Conservation (phyloP, 345 rosid species). For the Isatis tinctoria region DNA sequence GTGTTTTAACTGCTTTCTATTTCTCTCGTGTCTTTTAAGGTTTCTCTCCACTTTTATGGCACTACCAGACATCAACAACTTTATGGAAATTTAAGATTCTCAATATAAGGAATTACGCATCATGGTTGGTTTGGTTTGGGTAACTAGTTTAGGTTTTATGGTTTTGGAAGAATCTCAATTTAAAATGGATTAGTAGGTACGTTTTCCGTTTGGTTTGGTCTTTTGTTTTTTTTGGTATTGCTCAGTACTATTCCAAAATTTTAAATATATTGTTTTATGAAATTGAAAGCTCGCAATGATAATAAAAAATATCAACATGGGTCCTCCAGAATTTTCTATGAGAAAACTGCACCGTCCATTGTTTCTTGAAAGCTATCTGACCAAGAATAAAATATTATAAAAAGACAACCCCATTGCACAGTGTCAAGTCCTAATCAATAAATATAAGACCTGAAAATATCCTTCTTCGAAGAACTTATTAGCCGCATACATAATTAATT, state of each 20-base stretch:
- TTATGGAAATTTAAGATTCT: neutral
- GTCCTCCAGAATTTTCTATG: neutral
- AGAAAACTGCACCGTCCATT: conserved; percentile 25
- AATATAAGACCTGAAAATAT: conserved; percentile 5
- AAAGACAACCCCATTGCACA: neutral
- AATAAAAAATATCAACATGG: neutral
- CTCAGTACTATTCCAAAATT: too few species aligned
- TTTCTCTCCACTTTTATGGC: neutral
- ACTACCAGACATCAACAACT: neutral
- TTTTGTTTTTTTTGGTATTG: neutral
- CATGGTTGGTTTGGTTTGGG: neutral
- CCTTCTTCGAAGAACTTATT: neutral
- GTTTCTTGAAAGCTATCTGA: neutral
- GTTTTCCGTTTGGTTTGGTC: neutral
- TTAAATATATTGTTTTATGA: neutral
- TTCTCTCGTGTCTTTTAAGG: neutral
- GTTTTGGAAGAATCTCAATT: neutral
- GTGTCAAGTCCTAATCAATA: conserved; percentile 1
- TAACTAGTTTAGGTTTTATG: neutral
- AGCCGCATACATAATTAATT: neutral
- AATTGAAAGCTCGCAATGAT: neutral
- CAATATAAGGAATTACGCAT: neutral
- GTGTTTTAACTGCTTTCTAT: conserved; percentile 1
- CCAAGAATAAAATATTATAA: neutral
- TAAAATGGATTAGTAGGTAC: neutral